A percentile compares a stretch with the other conserved stretches of the same genome.
phyloP scores from a whole-genome alignment of 2,329 filamentous ascomycete species.

The Diaporthe longicolla region DNA sequence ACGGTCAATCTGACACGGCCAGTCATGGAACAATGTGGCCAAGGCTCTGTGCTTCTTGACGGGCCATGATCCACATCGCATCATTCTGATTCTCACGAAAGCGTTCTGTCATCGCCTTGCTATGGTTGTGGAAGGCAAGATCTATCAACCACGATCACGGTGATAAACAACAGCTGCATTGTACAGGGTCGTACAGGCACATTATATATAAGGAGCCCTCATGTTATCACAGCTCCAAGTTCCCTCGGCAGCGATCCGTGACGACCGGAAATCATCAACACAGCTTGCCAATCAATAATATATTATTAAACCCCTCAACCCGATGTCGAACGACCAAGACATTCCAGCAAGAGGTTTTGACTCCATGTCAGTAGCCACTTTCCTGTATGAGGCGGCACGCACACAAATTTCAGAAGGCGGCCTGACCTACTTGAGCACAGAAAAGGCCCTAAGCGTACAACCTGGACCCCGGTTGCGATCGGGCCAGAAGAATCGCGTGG shows the following conservation, averaged over 20 bases:
- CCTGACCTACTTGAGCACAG: neutral
- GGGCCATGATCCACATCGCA: too few species aligned
- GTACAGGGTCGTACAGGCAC: neutral
- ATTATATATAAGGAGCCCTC: neutral
- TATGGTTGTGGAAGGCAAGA: too few species aligned
- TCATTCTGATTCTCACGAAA: too few species aligned
- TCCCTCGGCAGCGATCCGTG: neutral
- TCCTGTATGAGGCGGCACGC: constrained; percentile 1
- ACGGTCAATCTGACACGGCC: too few species aligned
- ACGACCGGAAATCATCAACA: neutral
- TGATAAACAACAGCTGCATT: neutral
- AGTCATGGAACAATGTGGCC: too few species aligned
- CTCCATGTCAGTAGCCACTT: neutral
- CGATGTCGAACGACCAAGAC: neutral
- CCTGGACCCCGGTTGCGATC: neutral
- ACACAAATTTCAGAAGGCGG: neutral
- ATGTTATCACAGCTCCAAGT: neutral
- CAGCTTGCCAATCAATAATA: neutral
- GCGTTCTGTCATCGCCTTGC: too few species aligned
- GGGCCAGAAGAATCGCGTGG: neutral
- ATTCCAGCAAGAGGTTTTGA: neutral
- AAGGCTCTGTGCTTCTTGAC: too few species aligned
- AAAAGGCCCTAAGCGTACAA: neutral
- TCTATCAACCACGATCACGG: too few species aligned
- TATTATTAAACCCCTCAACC: too few species aligned